A percentile compares a stretch with the other conserved stretches of the same genome.
Evolutionary conservation across 495 filamentous ascomycete genomes (phyloP).

Genomic region (Hypoxylon rickii): DNA sequence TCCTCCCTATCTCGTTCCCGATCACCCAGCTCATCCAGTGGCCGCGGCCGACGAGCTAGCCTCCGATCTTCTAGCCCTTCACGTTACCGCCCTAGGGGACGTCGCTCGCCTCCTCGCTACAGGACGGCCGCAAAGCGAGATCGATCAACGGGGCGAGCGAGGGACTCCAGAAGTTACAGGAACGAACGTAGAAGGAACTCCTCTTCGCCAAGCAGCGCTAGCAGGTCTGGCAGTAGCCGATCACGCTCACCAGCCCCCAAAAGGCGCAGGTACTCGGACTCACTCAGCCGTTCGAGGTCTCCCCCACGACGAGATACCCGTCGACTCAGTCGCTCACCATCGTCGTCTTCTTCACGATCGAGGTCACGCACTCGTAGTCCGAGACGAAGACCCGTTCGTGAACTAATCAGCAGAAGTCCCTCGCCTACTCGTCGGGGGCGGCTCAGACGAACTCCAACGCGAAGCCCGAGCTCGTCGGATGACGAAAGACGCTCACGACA

Average conservation of each 20-base stretch:
- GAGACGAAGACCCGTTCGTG: slow-evolving; percentile 47
- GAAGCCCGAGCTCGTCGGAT: slow-evolving; percentile 46
- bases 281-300: slow-evolving; percentile 45
- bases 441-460: slow-evolving; percentile 48
- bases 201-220: slow-evolving; percentile 30
- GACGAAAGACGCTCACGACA: slow-evolving; percentile 35
- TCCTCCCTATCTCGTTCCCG: slow-evolving; percentile 39
- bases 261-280: slow-evolving; percentile 39
- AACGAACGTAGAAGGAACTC: slow-evolving; percentile 40
- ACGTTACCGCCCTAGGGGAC: slow-evolving; percentile 43
- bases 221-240: slow-evolving; percentile 33
- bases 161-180: slow-evolving; percentile 28
- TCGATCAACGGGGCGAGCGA: slow-evolving; percentile 43
- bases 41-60: slow-evolving; percentile 39
- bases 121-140: slow-evolving; percentile 47
- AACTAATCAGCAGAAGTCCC: slow-evolving; percentile 46
- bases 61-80: slow-evolving; percentile 46
- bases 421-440: slow-evolving; percentile 44
- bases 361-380: slow-evolving; percentile 45
- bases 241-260: slow-evolving; percentile 39
- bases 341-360: slow-evolving; percentile 49
- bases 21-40: slow-evolving; percentile 38
- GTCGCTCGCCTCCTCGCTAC: slow-evolving; percentile 49
- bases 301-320: slow-evolving; percentile 33
- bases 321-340: slow-evolving; percentile 50